Conservation (phyloP, 306 rosid genomes). For the Lathyrus sativus region DNA sequence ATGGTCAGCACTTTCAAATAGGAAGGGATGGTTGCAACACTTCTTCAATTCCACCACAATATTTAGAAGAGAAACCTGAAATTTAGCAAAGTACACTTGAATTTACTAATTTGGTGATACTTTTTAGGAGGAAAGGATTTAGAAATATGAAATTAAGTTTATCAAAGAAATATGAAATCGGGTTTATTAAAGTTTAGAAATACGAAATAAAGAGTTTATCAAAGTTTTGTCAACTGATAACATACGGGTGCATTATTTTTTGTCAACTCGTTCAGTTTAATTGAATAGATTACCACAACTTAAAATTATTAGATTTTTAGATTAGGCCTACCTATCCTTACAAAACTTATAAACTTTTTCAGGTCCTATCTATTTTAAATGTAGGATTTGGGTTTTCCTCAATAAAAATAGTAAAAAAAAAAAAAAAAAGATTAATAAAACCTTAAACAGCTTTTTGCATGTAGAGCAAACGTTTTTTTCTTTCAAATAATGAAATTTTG, state of each 20-base stretch:
- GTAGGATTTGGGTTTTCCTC: neutral
- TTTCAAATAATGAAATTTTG: neutral
- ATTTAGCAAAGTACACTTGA: slow-evolving; percentile 6
- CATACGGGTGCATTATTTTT: slow-evolving; percentile 13
- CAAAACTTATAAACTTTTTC: neutral
- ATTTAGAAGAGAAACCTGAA: slow-evolving; percentile 94
- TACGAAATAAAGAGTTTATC: neutral
- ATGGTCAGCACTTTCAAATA: slow-evolving; percentile 99
- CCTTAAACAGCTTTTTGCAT: slow-evolving; percentile 9
- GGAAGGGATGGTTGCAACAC: slow-evolving; percentile 99
- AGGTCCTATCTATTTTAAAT: neutral
- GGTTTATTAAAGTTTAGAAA: too few relatives aligned
- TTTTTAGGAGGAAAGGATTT: neutral
- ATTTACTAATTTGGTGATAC: slow-evolving; percentile 26
- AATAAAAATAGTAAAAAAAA: neutral
- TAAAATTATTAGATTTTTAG: neutral
- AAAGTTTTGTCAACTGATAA: slow-evolving; percentile 18
- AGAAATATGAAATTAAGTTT: neutral
- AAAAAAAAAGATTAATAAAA: neutral
- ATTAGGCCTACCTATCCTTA: neutral
- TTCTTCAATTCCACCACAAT: slow-evolving; percentile 98
- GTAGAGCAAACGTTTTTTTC: slow-evolving; percentile 7
- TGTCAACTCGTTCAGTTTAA: slow-evolving; percentile 9
- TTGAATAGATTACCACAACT: slow-evolving; percentile 6
- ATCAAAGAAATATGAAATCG: too few relatives aligned